Percentiles rank a stretch among this genome's conserved stretches.
These are phyloP conservation scores for Xerocomus nothofagi DNA, from an alignment of 1,284 basidiomycete species.

Conservation along the genomic window DNA sequence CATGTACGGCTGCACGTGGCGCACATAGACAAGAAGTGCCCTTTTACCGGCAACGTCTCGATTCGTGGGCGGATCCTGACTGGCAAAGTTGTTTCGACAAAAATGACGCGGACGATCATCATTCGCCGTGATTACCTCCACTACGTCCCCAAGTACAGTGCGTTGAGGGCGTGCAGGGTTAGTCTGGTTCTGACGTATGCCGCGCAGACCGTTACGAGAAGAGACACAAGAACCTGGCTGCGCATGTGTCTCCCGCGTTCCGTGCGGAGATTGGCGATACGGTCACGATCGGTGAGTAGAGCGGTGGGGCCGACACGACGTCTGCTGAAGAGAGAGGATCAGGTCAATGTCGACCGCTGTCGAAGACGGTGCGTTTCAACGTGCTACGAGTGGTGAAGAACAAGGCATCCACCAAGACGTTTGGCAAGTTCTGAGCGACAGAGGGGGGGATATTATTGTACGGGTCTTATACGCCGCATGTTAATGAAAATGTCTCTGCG, in stretches of 20 bases:
- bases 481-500: constrained; percentile 18
- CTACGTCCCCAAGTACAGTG: constrained; percentile 99
- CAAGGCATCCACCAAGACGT: constrained; percentile 87
- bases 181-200: constrained; percentile 14
- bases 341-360: constrained; percentile 98
- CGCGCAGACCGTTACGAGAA: constrained; percentile 88
- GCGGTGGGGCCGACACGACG: neutral
- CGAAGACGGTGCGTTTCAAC: constrained; percentile 99
- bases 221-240: constrained; percentile 98
- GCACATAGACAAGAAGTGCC: constrained; percentile 95
- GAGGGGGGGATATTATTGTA: constrained; percentile 23
- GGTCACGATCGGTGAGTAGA: constrained; percentile 88
- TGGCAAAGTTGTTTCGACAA: constrained; percentile 96
- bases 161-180: constrained; percentile 22
- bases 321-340: constrained; percentile 1
- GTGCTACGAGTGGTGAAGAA: constrained; percentile 89
- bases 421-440: constrained; percentile 84
- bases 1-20: constrained; percentile 4
- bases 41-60: constrained; percentile 93
- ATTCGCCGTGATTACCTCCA: constrained; percentile 99
- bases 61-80: constrained; percentile 99
- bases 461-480: constrained; percentile 33
- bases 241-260: constrained; percentile 98
- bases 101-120: constrained; percentile 99
- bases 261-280: constrained; percentile 91